Conservation (phyloP, 768 basidiomycete species). For the Solioccasus polychromus region DNA sequence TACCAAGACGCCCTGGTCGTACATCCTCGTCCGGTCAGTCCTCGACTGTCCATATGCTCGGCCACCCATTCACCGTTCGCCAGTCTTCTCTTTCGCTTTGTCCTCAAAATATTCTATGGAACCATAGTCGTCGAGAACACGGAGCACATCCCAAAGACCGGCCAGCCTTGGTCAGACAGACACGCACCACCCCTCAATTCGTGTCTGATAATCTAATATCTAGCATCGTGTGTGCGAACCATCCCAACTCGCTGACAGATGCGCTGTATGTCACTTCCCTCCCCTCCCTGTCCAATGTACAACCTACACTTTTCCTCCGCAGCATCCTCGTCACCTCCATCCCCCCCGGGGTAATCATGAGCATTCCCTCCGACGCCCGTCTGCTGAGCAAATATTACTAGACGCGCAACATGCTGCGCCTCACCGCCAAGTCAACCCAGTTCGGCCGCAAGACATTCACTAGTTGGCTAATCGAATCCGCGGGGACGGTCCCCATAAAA, state of each 20-base stretch:
- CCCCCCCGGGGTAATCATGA: constrained; percentile 53
- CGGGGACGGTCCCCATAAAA: constrained; percentile 82
- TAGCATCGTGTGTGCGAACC: constrained; percentile 84
- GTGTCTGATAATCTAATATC: background rate
- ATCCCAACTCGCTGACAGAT: constrained; percentile 84
- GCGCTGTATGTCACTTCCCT: constrained; percentile 57
- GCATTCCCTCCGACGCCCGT: constrained; percentile 1
- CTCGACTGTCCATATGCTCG: background rate
- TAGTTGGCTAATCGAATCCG: constrained; percentile 86
- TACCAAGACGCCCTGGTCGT: constrained; percentile 55
- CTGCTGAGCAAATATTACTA: constrained; percentile 26
- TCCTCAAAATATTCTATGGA: constrained; percentile 89
- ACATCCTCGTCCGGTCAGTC: constrained; percentile 62
- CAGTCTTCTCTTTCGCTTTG: constrained; percentile 73
- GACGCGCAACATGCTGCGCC: constrained; percentile 75
- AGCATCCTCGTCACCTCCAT: constrained; percentile 76
- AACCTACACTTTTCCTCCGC: background rate
- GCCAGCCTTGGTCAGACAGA: constrained; percentile 63
- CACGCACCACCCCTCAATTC: background rate
- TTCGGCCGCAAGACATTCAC: constrained; percentile 83
- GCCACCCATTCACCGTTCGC: background rate
- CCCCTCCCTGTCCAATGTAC: background rate
- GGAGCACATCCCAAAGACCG: constrained; percentile 66
- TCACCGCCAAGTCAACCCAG: constrained; percentile 87
- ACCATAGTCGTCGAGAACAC: constrained; percentile 82